Conservation (phyloP, 805 yeast species). For the Starmerella gropengiesseri region DNA sequence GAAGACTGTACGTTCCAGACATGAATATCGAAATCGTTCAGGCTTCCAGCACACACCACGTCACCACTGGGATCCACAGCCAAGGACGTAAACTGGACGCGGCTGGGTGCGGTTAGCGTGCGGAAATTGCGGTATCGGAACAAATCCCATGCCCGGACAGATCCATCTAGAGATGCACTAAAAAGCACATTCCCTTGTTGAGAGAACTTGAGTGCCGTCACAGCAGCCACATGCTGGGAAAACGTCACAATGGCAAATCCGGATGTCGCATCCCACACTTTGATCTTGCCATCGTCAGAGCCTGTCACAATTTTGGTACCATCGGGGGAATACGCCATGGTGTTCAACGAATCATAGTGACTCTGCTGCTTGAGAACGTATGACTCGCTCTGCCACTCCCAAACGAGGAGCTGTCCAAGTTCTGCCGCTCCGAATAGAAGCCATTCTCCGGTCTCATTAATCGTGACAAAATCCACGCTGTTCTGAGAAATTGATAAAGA, state of each 20-base stretch:
- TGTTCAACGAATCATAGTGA: constrained; percentile 82
- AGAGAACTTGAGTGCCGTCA: constrained; percentile 79
- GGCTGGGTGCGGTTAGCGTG: constrained; percentile 81
- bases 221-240: constrained; percentile 80
- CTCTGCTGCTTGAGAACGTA: constrained; percentile 94
- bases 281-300: constrained; percentile 91
- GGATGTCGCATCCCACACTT: constrained; percentile 87
- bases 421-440: constrained; percentile 85
- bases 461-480: constrained; percentile 67
- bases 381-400: constrained; percentile 98
- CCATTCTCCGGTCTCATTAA: constrained; percentile 90
- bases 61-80: constrained; percentile 98
- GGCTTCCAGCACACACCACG: constrained; percentile 87
- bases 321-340: constrained; percentile 83
- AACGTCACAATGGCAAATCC: constrained; percentile 91
- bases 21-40: constrained; percentile 79
- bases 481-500: constrained; percentile 86
- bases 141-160: constrained; percentile 95
- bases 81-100: constrained; percentile 74
- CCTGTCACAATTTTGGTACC: constrained; percentile 89
- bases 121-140: constrained; percentile 87
- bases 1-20: constrained; percentile 98
- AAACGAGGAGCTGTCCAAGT: constrained; percentile 86
- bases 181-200: constrained; percentile 84
- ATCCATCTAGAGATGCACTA: constrained; percentile 88